These are phyloP conservation scores for Cryptococcus maquisensis DNA, from an alignment of 1,284 basidiomycete genomes.

Conservation along the genomic window DNA sequence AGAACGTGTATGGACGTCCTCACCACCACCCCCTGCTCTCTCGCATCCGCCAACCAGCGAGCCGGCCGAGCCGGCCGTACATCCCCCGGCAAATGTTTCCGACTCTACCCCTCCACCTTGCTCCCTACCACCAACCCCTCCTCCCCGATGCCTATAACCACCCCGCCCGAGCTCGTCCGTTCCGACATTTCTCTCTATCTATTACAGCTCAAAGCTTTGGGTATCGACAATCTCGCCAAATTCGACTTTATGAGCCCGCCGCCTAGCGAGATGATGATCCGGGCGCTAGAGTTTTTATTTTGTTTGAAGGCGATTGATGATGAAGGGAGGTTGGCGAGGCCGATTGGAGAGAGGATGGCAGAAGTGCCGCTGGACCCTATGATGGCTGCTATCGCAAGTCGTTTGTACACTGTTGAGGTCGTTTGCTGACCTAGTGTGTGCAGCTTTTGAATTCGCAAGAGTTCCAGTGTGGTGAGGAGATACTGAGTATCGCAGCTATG, in stretches of 20 bases:
- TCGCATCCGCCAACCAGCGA: constrained; percentile 79
- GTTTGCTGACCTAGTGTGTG: neutral
- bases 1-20: constrained; percentile 76
- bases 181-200: constrained; percentile 83
- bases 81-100: constrained; percentile 82
- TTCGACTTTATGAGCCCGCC: constrained; percentile 92
- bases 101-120: constrained; percentile 72
- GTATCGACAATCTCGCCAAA: constrained; percentile 76
- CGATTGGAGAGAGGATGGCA: constrained; percentile 55
- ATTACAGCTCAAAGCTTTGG: constrained; percentile 87
- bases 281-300: constrained; percentile 66
- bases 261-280: constrained; percentile 75
- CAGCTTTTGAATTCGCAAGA: constrained; percentile 81
- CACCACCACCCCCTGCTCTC: constrained; percentile 69
- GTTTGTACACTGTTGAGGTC: neutral
- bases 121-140: constrained; percentile 55
- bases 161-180: constrained; percentile 83
- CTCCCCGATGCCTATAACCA: constrained; percentile 55
- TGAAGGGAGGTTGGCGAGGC: constrained; percentile 51
- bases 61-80: constrained; percentile 89
- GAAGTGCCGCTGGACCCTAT: constrained; percentile 57
- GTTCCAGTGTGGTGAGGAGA: constrained; percentile 83
- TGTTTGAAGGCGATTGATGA: constrained; percentile 54
- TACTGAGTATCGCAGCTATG: constrained; percentile 94
- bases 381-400: constrained; percentile 56